Evolutionary conservation across 140 eudicot genomes (phyloP), one percentile per base, ranked within the genome.

Genomic region (Ambrosia hybrid): DNA sequence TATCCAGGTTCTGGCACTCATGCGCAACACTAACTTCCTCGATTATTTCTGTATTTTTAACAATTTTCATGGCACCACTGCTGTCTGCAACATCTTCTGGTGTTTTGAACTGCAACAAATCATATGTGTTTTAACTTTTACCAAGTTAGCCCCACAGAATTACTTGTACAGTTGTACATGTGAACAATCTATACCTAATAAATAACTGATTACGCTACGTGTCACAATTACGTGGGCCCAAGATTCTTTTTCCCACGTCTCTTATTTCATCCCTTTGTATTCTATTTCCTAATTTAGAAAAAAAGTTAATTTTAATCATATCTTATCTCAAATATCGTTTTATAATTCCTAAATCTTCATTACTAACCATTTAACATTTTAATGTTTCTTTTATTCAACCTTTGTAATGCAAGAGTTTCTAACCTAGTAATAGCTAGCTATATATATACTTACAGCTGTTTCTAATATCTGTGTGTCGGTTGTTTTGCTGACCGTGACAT

Each of bases 11-110:
- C 34, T 73, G 51, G 41, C 16, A 17, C 71, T 83, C 89, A 6
- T 77, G 76, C 16, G 85, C 78, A 49, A 75, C 82, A 67, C 69
- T 79, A 61, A 79, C 83, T 71, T 79, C 87, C 74, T 86, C 95
- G 7, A 80, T 71, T 65, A 75, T 60, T 58, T 73, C 86, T 5
- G 73, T 58, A 33, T 67, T 81, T 69, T 82, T 80, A 8, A 58
- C 79, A 4, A 68, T 1, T 68, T 82, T 76, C 9, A 65, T 72
- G 14, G 68, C 81, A 58, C 69, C 82, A 15, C 72, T 76, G 75
- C 79, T 65, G 39, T 66, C 88, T 21, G 68, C 78, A 43, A 53
- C 67, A 64, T 81, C 76, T 21, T 45, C 83, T 11, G 83, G 66
- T 68, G 85, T 14, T 67, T 76, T 78, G n/a, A 72, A 79, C 92